Base-by-base conservation (phyloP, 2,329 filamentous ascomycete genomes). In the Diaporthe eres region DNA sequence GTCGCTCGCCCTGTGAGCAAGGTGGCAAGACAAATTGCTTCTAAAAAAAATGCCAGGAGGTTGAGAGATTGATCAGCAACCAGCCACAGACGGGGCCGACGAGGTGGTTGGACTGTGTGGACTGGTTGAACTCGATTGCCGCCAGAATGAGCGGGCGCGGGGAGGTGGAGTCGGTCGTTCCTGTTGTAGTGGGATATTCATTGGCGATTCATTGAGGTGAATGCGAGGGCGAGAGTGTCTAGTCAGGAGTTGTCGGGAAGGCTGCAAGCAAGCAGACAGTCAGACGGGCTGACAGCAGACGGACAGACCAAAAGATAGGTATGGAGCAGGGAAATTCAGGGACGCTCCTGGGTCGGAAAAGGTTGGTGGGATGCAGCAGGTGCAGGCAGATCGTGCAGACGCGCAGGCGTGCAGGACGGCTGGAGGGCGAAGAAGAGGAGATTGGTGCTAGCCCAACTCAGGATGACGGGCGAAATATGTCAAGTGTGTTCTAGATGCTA, bases 121-220 rank as follows among this genome's bases (percentile, higher is more conserved):
- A 65, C 61, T 19, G 47, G 31, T 17, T 37, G 63, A 28, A 53
- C 47, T 53, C 9, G 63, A 12, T 68, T 39, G 63, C 63, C 63
- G 53, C 63, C 34, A 68, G 63, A 53, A 53, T 39, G 31, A 42
- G 49, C 65, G 49, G 47, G 65, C n/a, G 28, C 49, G 34, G 49
- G n/a, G 42, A 55, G 65, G 65, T 70, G 65, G 65, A 70, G 65
- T 28, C 65, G 49, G 49, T 55, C 49, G 65, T 51, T 53, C 49
- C 49, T 70, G 65, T 22, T 70, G 65, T 55, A 70, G 65, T 70
- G 49, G 65, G 65, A 70, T 70, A 70, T 70, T 70, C 65, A 70
- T 70, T 70, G 65, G 65, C 47, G 65, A 70, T 55, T 55, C 65
- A 70, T 70, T 53, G 65, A 39, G 63, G n/a, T 39, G 47, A 37